A percentile compares a stretch with the other conserved stretches of the same genome.
Conservation (phyloP, 768 basidiomycete genomes). For the Macrolepiota albuminosa region DNA sequence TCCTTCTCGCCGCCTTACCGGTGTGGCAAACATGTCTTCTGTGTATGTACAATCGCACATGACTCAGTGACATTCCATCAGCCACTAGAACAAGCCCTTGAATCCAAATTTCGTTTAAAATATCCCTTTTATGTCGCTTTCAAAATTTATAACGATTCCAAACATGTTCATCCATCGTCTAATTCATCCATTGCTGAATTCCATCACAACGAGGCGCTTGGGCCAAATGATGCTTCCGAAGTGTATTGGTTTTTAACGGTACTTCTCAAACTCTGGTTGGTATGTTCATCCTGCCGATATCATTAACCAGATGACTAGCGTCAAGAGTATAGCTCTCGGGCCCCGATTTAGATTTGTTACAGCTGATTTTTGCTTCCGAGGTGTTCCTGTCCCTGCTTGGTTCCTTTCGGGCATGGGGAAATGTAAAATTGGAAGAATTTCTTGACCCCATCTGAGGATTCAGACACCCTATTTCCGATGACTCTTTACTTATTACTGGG, state of each 20-base stretch:
- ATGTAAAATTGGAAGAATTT: background rate
- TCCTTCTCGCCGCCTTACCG: background rate
- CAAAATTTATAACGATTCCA: background rate
- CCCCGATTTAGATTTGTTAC: background rate
- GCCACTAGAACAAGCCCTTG: background rate
- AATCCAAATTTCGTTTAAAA: background rate
- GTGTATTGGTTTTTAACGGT: background rate
- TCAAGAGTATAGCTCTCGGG: background rate
- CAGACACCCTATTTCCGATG: background rate
- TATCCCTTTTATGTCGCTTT: background rate
- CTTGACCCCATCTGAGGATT: background rate
- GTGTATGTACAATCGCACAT: conserved; percentile 6
- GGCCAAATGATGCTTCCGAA: background rate
- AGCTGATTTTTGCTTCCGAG: conserved; percentile 1
- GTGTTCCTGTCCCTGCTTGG: background rate
- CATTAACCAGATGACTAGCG: background rate
- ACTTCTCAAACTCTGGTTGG: background rate
- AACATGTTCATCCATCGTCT: background rate
- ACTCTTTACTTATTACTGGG: background rate
- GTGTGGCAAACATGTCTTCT: background rate
- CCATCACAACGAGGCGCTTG: conserved; percentile 9
- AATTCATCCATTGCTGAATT: background rate
- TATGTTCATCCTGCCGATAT: background rate
- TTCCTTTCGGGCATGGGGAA: conserved; percentile 1
- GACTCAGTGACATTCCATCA: conserved; percentile 2